Percentiles rank a stretch among this genome's conserved stretches.
Conservation (phyloP, 306 rosid species). For the Hippophae gyantsensis region DNA sequence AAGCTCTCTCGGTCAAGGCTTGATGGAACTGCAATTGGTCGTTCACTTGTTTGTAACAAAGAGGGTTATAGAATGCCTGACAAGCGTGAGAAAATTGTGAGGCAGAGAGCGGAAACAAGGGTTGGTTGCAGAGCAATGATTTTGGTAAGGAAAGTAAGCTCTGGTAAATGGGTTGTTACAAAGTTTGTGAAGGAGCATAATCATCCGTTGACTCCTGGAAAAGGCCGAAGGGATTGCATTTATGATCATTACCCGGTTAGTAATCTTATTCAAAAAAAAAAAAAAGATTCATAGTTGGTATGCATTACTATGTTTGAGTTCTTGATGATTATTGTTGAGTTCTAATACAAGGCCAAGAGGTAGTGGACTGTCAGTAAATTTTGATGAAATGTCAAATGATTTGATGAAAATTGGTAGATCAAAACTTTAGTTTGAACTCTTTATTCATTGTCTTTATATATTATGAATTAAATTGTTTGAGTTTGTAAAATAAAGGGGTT, state of each 20-base stretch:
- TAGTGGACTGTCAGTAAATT: too few relatives aligned
- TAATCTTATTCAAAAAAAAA: background rate
- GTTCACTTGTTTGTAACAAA: slow-evolving; percentile 35
- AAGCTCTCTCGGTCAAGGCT: slow-evolving; percentile 25
- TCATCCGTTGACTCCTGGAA: slow-evolving; percentile 19
- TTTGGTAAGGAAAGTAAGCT: slow-evolving; percentile 15
- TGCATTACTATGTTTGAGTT: too few relatives aligned
- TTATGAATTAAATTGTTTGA: too few relatives aligned
- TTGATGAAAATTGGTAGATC: too few relatives aligned
- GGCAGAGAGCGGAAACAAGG: slow-evolving; percentile 23
- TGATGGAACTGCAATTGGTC: slow-evolving; percentile 20
- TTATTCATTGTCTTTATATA: too few relatives aligned
- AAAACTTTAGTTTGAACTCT: too few relatives aligned
- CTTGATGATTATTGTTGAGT: too few relatives aligned
- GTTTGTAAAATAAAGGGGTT: too few relatives aligned
- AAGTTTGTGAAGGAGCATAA: slow-evolving; percentile 29
- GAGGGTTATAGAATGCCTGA: slow-evolving; percentile 30
- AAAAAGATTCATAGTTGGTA: too few relatives aligned
- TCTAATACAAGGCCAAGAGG: too few relatives aligned
- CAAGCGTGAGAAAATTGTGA: slow-evolving; percentile 20
- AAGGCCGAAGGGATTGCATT: slow-evolving; percentile 1
- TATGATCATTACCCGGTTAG: slow-evolving; percentile 20
- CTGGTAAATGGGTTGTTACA: slow-evolving; percentile 26
- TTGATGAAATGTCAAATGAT: too few relatives aligned
- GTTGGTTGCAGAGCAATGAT: slow-evolving; percentile 36